Base-by-base conservation (phyloP, 768 basidiomycete species). In the Auriculariales sp. region DNA sequence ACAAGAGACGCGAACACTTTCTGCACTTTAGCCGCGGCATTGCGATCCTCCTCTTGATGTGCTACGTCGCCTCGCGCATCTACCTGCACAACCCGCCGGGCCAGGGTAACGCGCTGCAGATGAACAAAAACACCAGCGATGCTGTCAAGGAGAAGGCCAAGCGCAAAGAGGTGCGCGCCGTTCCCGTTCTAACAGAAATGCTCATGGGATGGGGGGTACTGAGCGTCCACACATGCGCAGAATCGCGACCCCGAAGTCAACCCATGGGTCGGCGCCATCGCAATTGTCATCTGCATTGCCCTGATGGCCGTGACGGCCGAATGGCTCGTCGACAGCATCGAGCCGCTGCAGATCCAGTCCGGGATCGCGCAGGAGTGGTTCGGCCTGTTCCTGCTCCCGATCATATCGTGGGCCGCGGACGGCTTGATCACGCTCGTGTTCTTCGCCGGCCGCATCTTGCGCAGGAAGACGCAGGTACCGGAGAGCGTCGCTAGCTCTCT, bases 361-460 rank as follows among this genome's bases (percentile, higher is more conserved):
- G 52, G 60, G 3, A 75, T 84, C 27, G 54, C 65, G 45, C 60
- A 71, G 56, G 82, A 83, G 77, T 84, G 78, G 78, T 83, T 86
- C 57, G 83, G 83, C 15, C 63, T 87, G 52, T 68, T 85, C 42
- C 67, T 87, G 7, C 71, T 87, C 2, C 84, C 84, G 0, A 63
- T 85, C 47, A 73, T 83, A 6, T 83, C 83, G 3, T 87, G 81
- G 64, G 75, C 79, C 3, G 82, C 79, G 3, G 81, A 86, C 59
- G 84, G 78, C 33, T 64, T 73, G 15, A 67, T 85, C 28, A 75
- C 81, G 0, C 62, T 77, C 28, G 65, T 72, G 12, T 80, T 73
- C 61, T 83, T 80, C 62, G 27, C 73, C 28, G 71, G 70, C 22
- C 69, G 68, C 33, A 46, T 66, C 31, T 58, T 72, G 46, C 65